Evolutionary conservation across 2,329 filamentous ascomycete species (phyloP).

Genomic region (Furcasterigmium sp.): DNA sequence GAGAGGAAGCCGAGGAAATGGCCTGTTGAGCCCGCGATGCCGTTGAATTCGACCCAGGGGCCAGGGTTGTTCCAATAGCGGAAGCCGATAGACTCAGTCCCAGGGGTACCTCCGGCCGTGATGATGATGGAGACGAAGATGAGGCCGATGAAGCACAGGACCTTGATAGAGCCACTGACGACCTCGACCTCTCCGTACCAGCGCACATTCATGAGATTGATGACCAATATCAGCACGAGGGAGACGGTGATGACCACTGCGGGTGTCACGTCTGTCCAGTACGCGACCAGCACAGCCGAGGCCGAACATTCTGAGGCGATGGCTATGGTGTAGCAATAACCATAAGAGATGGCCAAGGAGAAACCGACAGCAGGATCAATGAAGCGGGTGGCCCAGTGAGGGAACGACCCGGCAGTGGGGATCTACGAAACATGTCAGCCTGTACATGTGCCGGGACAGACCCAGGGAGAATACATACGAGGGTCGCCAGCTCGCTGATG

Average conservation of each 20-base stretch:
- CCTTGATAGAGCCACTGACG: conserved; percentile 65
- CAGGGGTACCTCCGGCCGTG: conserved; percentile 54
- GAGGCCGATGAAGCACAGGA: conserved; percentile 65
- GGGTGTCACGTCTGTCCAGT: conserved; percentile 33
- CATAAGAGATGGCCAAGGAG: conserved; percentile 36
- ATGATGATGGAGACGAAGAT: conserved; percentile 78
- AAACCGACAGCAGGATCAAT: conserved; percentile 25
- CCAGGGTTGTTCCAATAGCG: conserved; percentile 55
- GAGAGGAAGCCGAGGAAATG: conserved; percentile 37
- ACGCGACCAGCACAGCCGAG: conserved; percentile 36
- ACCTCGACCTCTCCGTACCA: conserved; percentile 79
- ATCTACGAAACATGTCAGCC: conserved; percentile 3
- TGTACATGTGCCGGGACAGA: neutral
- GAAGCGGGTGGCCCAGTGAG: conserved; percentile 19
- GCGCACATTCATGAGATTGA: conserved; percentile 70
- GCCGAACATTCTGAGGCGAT: conserved; percentile 40
- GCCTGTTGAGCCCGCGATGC: conserved; percentile 43
- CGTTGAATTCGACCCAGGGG: conserved; percentile 39
- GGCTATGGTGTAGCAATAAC: conserved; percentile 40
- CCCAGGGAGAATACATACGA: neutral
- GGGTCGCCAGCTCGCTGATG: conserved; percentile 24
- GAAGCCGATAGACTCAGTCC: conserved; percentile 54
- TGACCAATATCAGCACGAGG: conserved; percentile 36
- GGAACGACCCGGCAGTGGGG: conserved; percentile 14
- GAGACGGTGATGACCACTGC: conserved; percentile 56